Evolutionary conservation across 352 stramenopile genomes (phyloP).

Genomic region (Pythium diclinum): DNA sequence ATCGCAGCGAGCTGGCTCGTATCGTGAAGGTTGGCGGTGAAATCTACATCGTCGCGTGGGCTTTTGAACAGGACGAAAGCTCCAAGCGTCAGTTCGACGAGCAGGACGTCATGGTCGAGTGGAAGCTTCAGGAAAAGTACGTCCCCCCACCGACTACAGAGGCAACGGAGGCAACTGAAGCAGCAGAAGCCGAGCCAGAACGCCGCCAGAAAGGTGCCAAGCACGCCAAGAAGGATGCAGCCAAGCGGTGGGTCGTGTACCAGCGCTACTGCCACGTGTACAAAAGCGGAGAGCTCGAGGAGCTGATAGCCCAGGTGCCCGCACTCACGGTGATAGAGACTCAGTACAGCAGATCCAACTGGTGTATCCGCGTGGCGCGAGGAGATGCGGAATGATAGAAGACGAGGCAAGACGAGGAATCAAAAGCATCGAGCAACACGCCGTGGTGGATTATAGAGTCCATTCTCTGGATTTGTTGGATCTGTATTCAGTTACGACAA

Average conservation of each 20-base stretch:
- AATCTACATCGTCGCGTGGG: slow-evolving; percentile 73
- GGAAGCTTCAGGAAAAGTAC: slow-evolving; percentile 86
- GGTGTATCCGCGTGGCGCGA: slow-evolving; percentile 53
- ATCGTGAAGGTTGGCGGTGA: slow-evolving; percentile 55
- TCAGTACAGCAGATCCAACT: slow-evolving; percentile 80
- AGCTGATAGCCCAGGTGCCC: slow-evolving; percentile 51
- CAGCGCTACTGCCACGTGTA: slow-evolving; percentile 86
- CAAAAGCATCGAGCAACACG: neutral
- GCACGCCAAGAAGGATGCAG: slow-evolving; percentile 41
- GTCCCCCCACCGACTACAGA: slow-evolving; percentile 6
- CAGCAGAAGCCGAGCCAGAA: neutral
- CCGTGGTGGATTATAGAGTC: neutral
- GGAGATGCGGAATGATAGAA: slow-evolving; percentile 23
- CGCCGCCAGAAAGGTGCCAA: neutral
- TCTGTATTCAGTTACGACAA: neutral
- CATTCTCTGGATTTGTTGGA: neutral
- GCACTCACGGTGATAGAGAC: slow-evolving; percentile 54
- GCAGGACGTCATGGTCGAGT: slow-evolving; percentile 85
- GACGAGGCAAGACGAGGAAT: neutral
- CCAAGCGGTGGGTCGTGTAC: slow-evolving; percentile 76
- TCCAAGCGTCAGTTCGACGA: slow-evolving; percentile 76
- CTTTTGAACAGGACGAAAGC: slow-evolving; percentile 74
- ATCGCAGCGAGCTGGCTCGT: slow-evolving; percentile 55
- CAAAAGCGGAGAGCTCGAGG: slow-evolving; percentile 58
- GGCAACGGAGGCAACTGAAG: neutral